Evolutionary conservation across 2,329 filamentous ascomycete species (phyloP).

Genomic region (Pyrenochaeta sp.): DNA sequence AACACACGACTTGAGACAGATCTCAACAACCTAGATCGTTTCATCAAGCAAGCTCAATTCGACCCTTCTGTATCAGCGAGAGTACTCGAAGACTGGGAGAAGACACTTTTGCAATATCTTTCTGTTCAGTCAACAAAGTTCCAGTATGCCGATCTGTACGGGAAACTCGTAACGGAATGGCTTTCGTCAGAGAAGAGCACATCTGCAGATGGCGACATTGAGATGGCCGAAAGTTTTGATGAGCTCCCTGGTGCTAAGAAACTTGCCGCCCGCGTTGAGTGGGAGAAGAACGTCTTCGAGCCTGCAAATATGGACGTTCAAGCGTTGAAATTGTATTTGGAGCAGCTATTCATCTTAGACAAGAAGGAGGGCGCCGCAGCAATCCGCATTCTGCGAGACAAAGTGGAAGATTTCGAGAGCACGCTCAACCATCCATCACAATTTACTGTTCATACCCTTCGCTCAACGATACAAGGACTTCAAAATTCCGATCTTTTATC

Average conservation of each 20-base stretch:
- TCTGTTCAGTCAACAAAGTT: constrained; percentile 47
- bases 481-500: constrained; percentile 56
- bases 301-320: constrained; percentile 31
- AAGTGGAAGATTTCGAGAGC: constrained; percentile 31
- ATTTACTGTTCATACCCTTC: constrained; percentile 48
- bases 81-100: constrained; percentile 45
- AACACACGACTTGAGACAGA: constrained; percentile 37
- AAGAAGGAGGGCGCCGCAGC: constrained; percentile 25
- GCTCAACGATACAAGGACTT: constrained; percentile 55
- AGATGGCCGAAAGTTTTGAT: constrained; percentile 41
- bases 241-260: constrained; percentile 42
- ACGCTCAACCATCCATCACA: constrained; percentile 23
- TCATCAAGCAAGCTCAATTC: constrained; percentile 47
- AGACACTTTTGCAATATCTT: constrained; percentile 39
- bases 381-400: constrained; percentile 25
- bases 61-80: constrained; percentile 47
- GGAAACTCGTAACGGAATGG: constrained; percentile 48
- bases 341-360: constrained; percentile 28
- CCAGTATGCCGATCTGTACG: constrained; percentile 46
- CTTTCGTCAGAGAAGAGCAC: constrained; percentile 36
- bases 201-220: constrained; percentile 26
- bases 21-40: constrained; percentile 44
- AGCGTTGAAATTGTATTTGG: constrained; percentile 33
- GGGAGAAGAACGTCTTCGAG: constrained; percentile 46
- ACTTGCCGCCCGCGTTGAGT: constrained; percentile 35